A percentile compares a stretch with the other conserved stretches of the same genome.
Conservation (phyloP, 2,329 filamentous ascomycete species). For the Aureobasidium uvarum region DNA sequence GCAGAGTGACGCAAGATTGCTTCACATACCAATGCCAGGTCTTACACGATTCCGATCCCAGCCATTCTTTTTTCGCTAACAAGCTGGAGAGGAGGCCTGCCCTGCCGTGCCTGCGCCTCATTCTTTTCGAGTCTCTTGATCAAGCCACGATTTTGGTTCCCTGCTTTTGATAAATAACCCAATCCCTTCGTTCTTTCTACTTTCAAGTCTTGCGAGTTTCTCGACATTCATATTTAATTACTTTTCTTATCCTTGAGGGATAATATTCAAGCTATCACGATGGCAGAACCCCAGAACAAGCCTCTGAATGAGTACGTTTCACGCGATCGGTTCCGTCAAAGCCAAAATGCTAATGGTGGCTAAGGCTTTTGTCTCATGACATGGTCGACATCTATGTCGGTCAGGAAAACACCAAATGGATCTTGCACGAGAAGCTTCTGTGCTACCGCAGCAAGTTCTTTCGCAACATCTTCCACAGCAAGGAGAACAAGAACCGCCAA, state of each 20-base stretch:
- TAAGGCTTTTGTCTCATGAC: conserved; percentile 54
- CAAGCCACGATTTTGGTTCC: conserved; percentile 16
- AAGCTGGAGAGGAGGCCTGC: not conserved
- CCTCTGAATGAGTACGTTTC: conserved; percentile 45
- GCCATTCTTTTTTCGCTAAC: conserved; percentile 16
- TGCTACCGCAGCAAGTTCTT: conserved; percentile 56
- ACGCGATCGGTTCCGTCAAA: not conserved
- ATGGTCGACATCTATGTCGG: conserved; percentile 59
- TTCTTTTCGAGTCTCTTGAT: conserved; percentile 4
- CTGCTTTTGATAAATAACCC: conserved; percentile 5
- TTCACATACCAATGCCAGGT: conserved; percentile 2
- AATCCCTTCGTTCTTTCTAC: not conserved
- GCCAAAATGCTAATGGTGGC: conserved; percentile 4
- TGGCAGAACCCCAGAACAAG: conserved; percentile 37
- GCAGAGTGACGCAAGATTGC: conserved; percentile 5
- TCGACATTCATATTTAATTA: not conserved
- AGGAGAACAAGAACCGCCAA: conserved; percentile 40
- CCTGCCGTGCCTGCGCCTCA: conserved; percentile 16
- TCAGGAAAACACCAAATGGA: conserved; percentile 54
- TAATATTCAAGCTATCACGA: not conserved
- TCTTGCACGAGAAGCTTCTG: conserved; percentile 57
- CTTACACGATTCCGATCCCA: conserved; percentile 7
- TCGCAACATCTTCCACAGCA: conserved; percentile 51
- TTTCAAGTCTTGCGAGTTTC: not conserved
- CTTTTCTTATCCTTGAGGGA: not conserved